A percentile compares a stretch with the other conserved stretches of the same genome.
phyloP scores from a whole-genome alignment of 208 protist species.

The Leishmania martiniquensis region DNA sequence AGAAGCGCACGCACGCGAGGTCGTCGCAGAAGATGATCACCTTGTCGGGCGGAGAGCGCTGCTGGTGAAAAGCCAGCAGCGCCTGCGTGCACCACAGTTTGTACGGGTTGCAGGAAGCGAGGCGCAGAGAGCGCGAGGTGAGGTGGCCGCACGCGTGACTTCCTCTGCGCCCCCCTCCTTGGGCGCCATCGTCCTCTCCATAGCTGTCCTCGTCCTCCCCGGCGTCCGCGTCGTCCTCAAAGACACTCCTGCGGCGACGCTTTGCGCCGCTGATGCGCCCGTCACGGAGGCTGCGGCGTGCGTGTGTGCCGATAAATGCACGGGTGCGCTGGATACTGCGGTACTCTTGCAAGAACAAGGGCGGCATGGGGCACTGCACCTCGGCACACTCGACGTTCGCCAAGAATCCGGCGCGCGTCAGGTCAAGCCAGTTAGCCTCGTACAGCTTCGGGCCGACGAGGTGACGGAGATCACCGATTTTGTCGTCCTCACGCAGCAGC shows the following conservation, averaged over 20 bases:
- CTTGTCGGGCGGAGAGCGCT: slow-evolving; percentile 91
- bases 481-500: slow-evolving; percentile 97
- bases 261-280: background rate
- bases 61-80: slow-evolving; percentile 96
- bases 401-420: slow-evolving; percentile 96
- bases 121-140: slow-evolving; percentile 34
- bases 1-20: slow-evolving; percentile 82
- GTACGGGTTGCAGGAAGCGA: slow-evolving; percentile 90
- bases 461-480: slow-evolving; percentile 97
- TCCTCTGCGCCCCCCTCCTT: background rate
- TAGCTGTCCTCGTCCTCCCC: slow-evolving; percentile 10
- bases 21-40: slow-evolving; percentile 94
- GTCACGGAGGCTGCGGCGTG: background rate
- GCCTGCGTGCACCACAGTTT: slow-evolving; percentile 93
- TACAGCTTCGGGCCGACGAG: slow-evolving; percentile 99
- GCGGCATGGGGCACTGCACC: slow-evolving; percentile 97
- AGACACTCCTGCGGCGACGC: slow-evolving; percentile 6
- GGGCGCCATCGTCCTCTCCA: background rate
- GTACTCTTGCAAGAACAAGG: slow-evolving; percentile 70
- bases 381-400: slow-evolving; percentile 98
- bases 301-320: slow-evolving; percentile 12
- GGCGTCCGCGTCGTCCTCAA: background rate
- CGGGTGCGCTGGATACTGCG: slow-evolving; percentile 27
- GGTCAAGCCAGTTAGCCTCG: slow-evolving; percentile 99
- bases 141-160: slow-evolving; percentile 2